A percentile compares a stretch with the other conserved stretches of the same genome.
Evolutionary conservation across 1,284 basidiomycete species (phyloP).

Genomic region (Boletus sp.): DNA sequence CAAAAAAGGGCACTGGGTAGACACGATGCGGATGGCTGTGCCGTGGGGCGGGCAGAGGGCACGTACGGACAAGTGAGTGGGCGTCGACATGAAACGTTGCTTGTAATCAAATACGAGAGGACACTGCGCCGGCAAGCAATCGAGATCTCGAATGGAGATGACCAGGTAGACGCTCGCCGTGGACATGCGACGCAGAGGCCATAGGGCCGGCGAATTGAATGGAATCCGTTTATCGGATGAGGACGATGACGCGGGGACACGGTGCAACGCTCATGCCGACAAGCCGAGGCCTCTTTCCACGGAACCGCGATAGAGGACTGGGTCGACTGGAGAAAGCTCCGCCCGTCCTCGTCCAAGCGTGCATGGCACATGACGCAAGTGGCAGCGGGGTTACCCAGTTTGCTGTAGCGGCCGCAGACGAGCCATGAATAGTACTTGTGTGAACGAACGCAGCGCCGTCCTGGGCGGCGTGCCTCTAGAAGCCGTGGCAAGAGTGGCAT

Average conservation of each 20-base stretch:
- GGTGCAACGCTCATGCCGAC: slow-evolving; percentile 17
- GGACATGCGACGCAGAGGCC: slow-evolving; percentile 12
- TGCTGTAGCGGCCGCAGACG: slow-evolving; percentile 1
- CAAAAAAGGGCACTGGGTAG: neutral
- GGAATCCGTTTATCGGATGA: slow-evolving; percentile 17
- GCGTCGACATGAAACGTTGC: slow-evolving; percentile 32
- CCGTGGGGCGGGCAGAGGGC: slow-evolving; percentile 26
- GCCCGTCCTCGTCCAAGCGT: slow-evolving; percentile 12
- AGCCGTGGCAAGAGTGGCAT: slow-evolving; percentile 21
- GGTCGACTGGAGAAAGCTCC: slow-evolving; percentile 1
- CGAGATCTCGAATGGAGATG: slow-evolving; percentile 20
- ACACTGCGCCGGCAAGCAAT: slow-evolving; percentile 15
- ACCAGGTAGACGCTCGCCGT: slow-evolving; percentile 9
- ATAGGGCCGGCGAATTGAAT: slow-evolving; percentile 27
- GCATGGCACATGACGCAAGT: slow-evolving; percentile 3
- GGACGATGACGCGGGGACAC: slow-evolving; percentile 5
- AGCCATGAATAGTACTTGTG: slow-evolving; percentile 19
- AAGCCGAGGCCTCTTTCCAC: slow-evolving; percentile 10
- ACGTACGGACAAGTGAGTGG: slow-evolving; percentile 24
- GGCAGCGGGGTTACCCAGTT: slow-evolving; percentile 15
- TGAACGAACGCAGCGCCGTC: slow-evolving; percentile 18
- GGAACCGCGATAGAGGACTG: slow-evolving; percentile 15
- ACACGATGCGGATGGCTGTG: neutral
- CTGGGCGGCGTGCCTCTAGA: slow-evolving; percentile 21
- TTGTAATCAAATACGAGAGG: slow-evolving; percentile 29